These are phyloP conservation scores for Asterella californica DNA, from an alignment of 225 moss, liverwort and hornwort species.

Conservation along the genomic window DNA sequence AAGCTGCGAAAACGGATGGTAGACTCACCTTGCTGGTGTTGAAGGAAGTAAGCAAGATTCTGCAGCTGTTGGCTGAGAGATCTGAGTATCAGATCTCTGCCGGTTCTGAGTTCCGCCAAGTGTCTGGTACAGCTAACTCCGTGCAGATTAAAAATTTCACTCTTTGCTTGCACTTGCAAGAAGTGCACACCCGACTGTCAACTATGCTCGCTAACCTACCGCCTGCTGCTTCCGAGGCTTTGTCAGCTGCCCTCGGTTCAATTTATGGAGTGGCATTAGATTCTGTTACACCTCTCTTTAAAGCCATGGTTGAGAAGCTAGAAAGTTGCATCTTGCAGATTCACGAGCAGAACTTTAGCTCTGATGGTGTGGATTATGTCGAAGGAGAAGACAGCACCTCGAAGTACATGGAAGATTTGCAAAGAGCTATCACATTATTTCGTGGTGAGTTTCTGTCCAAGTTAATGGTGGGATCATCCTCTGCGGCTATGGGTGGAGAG, in stretches of 20 bases:
- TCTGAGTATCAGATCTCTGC: slow-evolving; percentile 80
- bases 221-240: slow-evolving; percentile 58
- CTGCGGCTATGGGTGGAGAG: slow-evolving; percentile 65
- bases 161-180: slow-evolving; percentile 81
- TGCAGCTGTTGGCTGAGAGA: slow-evolving; percentile 83
- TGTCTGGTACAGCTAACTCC: slow-evolving; percentile 61
- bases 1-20: slow-evolving; percentile 70
- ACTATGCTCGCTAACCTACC: slow-evolving; percentile 66
- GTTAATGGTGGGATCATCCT: slow-evolving; percentile 69
- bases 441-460: slow-evolving; percentile 86
- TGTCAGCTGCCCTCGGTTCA: slow-evolving; percentile 78
- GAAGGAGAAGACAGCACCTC: slow-evolving; percentile 74
- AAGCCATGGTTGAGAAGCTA: slow-evolving; percentile 88
- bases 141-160: slow-evolving; percentile 87
- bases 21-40: slow-evolving; percentile 77
- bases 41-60: slow-evolving; percentile 81
- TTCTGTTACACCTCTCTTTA: slow-evolving; percentile 81
- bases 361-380: slow-evolving; percentile 59
- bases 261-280: slow-evolving; percentile 81
- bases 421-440: slow-evolving; percentile 71
- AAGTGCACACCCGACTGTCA: slow-evolving; percentile 78
- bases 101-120: slow-evolving; percentile 88
- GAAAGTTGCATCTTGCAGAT: slow-evolving; percentile 88
- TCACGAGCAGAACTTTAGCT: slow-evolving; percentile 78
- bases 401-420: slow-evolving; percentile 89